Conservation (phyloP, 192 early-diverging fungal species). For the Podila minutissima region DNA sequence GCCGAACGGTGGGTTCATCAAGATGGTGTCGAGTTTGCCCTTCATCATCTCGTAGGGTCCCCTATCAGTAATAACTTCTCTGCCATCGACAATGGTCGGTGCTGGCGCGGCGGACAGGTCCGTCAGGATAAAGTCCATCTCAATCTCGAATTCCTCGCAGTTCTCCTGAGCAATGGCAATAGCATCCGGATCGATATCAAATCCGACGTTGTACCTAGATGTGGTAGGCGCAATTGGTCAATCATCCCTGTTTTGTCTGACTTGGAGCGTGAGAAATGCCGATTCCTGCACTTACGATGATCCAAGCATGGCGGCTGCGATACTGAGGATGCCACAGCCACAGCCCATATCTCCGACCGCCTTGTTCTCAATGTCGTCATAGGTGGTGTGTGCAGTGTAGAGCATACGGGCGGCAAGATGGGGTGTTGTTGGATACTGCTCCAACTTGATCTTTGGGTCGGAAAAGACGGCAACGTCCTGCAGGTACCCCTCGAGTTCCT, state of each 20-base stretch:
- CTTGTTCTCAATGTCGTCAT: conserved; percentile 78
- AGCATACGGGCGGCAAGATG: conserved; percentile 80
- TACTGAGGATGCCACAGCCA: conserved; percentile 80
- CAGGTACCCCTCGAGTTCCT: conserved; percentile 74
- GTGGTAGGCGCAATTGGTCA: too few species aligned
- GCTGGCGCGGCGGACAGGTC: conserved; percentile 53
- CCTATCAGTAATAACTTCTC: conserved; percentile 2
- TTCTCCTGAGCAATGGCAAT: conserved; percentile 77
- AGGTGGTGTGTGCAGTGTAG: conserved; percentile 77
- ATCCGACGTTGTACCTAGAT: conserved; percentile 61
- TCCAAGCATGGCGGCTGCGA: conserved; percentile 23
- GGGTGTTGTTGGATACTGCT: conserved; percentile 83
- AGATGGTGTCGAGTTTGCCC: conserved; percentile 73
- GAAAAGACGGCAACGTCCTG: conserved; percentile 72
- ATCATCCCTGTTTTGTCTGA: too few species aligned
- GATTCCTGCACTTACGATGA: conserved; percentile 6
- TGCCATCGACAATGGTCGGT: conserved; percentile 14
- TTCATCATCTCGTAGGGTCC: conserved; percentile 55
- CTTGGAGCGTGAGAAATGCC: too few species aligned
- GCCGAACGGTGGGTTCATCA: conserved; percentile 88
- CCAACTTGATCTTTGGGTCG: conserved; percentile 76
- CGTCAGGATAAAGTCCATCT: conserved; percentile 71
- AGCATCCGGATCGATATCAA: conserved; percentile 80
- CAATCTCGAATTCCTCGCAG: conserved; percentile 66
- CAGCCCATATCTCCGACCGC: conserved; percentile 80